These are phyloP conservation scores for Kondoa subrosea DNA, from an alignment of 768 basidiomycete genomes.

Conservation along the genomic window DNA sequence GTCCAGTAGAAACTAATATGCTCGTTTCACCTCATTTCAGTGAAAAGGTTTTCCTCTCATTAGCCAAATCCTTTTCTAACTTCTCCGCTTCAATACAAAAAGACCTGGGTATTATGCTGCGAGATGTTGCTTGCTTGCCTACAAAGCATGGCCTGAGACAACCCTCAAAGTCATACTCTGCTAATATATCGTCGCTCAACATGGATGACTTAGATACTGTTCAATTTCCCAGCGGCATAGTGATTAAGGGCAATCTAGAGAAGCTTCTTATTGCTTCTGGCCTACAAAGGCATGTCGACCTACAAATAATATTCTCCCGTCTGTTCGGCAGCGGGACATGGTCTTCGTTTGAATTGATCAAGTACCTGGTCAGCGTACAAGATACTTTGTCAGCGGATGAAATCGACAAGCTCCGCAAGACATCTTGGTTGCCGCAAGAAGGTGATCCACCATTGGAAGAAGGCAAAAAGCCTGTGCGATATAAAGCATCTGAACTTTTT, in stretches of 20 bases:
- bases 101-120: conserved; percentile 40
- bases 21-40: conserved; percentile 53
- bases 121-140: conserved; percentile 47
- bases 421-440: conserved; percentile 52
- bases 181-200: conserved; percentile 69
- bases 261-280: conserved; percentile 49
- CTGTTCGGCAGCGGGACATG: conserved; percentile 27
- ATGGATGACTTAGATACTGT: conserved; percentile 50
- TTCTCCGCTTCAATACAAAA: conserved; percentile 40
- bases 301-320: conserved; percentile 85
- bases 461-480: conserved; percentile 32
- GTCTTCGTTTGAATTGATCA: conserved; percentile 49
- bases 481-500: conserved; percentile 58
- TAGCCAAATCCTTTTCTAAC: conserved; percentile 53
- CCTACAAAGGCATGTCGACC: conserved; percentile 75
- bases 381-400: conserved; percentile 46
- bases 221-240: conserved; percentile 45
- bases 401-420: conserved; percentile 41
- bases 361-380: conserved; percentile 71
- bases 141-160: conserved; percentile 55
- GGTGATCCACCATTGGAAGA: conserved; percentile 13
- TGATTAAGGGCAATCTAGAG: conserved; percentile 54
- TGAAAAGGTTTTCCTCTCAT: conserved; percentile 52
- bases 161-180: conserved; percentile 51
- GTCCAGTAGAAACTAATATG: conserved; percentile 44